phyloP scores from a whole-genome alignment of 768 basidiomycete genomes.

The Macrolepiota dolichaula region DNA sequence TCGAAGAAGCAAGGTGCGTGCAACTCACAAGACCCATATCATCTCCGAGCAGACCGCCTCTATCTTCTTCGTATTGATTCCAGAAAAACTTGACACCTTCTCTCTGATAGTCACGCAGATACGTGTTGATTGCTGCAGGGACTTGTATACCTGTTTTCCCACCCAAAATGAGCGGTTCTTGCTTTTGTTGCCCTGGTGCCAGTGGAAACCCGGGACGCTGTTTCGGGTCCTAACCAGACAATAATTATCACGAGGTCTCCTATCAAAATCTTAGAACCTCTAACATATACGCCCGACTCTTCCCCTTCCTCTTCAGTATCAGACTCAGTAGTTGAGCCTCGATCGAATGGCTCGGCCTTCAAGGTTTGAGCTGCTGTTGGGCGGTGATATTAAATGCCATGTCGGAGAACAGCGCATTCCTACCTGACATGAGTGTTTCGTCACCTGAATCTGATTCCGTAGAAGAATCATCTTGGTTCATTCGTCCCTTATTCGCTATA shows the following conservation, averaged over 20 bases:
- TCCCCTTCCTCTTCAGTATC: slow-evolving; percentile 27
- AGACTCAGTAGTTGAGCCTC: slow-evolving; percentile 41
- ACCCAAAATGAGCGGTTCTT: slow-evolving; percentile 52
- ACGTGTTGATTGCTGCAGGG: slow-evolving; percentile 74
- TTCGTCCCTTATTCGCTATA: not conserved
- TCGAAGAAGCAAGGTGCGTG: not conserved
- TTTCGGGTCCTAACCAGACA: slow-evolving; percentile 28
- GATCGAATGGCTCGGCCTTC: slow-evolving; percentile 6
- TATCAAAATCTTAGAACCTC: not conserved
- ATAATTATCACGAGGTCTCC: not conserved
- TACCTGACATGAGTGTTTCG: slow-evolving; percentile 11
- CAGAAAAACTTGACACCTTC: slow-evolving; percentile 85
- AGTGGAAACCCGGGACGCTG: slow-evolving; percentile 58
- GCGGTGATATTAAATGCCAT: not conserved
- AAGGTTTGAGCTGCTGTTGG: not conserved
- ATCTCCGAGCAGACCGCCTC: slow-evolving; percentile 87
- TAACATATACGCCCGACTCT: slow-evolving; percentile 12
- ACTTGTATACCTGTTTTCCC: slow-evolving; percentile 42
- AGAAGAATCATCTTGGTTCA: slow-evolving; percentile 20
- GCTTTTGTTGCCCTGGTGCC: slow-evolving; percentile 34
- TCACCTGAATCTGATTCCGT: slow-evolving; percentile 34
- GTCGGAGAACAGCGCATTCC: not conserved
- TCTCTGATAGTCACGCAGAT: slow-evolving; percentile 87
- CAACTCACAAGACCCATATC: slow-evolving; percentile 83
- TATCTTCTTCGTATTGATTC: slow-evolving; percentile 58